phyloP scores from a whole-genome alignment of 257 asterid genomes.

The Catharanthus roseus region DNA sequence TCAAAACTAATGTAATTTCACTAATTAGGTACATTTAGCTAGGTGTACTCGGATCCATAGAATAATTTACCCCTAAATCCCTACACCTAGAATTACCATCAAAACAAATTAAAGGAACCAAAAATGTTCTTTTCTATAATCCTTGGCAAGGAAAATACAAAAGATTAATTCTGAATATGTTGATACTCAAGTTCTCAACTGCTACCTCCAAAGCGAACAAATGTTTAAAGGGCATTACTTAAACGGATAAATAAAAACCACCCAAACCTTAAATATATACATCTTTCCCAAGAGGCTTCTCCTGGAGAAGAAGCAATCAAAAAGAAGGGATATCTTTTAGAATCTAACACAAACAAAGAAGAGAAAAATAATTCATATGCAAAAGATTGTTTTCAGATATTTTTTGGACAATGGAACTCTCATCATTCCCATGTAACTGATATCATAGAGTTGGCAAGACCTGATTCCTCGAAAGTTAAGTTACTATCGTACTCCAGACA shows the following conservation, averaged over 20 bases:
- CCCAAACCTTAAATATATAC: background rate
- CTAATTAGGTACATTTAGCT: too few species aligned
- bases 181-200: too few species aligned
- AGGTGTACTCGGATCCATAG: too few species aligned
- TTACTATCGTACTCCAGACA: conserved; percentile 40
- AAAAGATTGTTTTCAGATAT: background rate
- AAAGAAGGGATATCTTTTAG: background rate
- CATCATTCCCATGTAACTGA: conserved; percentile 65
- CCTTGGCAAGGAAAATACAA: background rate
- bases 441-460: conserved; percentile 82
- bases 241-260: too few species aligned
- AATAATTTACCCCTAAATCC: too few species aligned
- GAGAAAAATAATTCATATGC: background rate
- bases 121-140: too few species aligned
- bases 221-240: background rate
- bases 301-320: background rate
- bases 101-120: background rate
- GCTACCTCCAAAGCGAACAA: background rate
- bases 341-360: background rate
- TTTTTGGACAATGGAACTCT: background rate
- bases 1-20: too few species aligned
- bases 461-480: conserved; percentile 60
- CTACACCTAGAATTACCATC: too few species aligned
- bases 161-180: too few species aligned
- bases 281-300: background rate